These are phyloP conservation scores for Candida dajiaensis DNA, from an alignment of 805 yeast species.

Conservation along the genomic window DNA sequence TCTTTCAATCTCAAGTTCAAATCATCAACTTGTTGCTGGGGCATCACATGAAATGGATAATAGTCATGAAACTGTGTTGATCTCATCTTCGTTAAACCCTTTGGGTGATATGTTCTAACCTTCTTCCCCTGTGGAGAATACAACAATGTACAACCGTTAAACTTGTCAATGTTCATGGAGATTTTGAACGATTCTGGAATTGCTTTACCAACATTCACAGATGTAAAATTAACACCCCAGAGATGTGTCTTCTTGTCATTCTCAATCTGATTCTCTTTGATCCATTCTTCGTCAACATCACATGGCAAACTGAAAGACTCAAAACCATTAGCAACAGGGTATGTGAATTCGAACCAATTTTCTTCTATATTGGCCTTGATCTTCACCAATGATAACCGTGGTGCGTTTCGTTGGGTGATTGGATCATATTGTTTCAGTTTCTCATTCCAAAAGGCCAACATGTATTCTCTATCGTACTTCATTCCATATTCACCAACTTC, in stretches of 20 bases:
- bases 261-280: slow-evolving; percentile 7
- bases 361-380: slow-evolving; percentile 11
- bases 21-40: slow-evolving; percentile 11
- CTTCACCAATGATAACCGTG: slow-evolving; percentile 13
- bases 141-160: slow-evolving; percentile 13
- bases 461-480: slow-evolving; percentile 19
- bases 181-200: slow-evolving; percentile 14
- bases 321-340: slow-evolving; percentile 9
- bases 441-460: slow-evolving; percentile 17
- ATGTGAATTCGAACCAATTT: slow-evolving; percentile 17
- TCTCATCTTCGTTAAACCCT: slow-evolving; percentile 8
- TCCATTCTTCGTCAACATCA: slow-evolving; percentile 11
- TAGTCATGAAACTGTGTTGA: slow-evolving; percentile 18
- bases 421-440: slow-evolving; percentile 10
- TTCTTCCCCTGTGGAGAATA: slow-evolving; percentile 13
- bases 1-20: slow-evolving; percentile 7
- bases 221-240: slow-evolving; percentile 16
- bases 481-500: slow-evolving; percentile 18
- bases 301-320: slow-evolving; percentile 16
- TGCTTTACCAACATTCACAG: slow-evolving; percentile 15
- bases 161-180: slow-evolving; percentile 14
- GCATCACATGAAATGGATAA: slow-evolving; percentile 16
- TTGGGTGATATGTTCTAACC: slow-evolving; percentile 16
- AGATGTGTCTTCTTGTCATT: slow-evolving; percentile 9
- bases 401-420: slow-evolving; percentile 13